A percentile compares a stretch with the other conserved stretches of the same genome.
phyloP scores from a whole-genome alignment of 176 grass and related monocot species.

The Aegilops sharonensis region DNA sequence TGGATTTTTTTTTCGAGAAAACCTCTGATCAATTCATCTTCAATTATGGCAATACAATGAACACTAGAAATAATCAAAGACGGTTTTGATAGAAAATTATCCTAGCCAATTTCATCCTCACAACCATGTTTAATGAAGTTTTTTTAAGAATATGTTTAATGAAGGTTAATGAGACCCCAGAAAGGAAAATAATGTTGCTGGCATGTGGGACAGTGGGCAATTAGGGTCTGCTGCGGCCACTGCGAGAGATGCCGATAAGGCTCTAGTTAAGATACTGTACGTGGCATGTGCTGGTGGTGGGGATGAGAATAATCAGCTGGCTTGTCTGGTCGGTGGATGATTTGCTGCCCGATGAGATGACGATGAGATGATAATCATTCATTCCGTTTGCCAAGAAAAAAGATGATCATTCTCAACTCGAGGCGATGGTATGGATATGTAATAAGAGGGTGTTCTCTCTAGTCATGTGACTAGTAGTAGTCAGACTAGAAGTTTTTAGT shows the following conservation, averaged over 20 bases:
- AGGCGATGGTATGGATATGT: neutral
- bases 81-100: too few relatives aligned
- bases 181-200: neutral
- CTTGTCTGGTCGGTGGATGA: slow-evolving; percentile 12
- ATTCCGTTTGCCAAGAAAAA: neutral
- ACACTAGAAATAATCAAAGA: too few relatives aligned
- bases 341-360: neutral
- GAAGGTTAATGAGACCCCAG: too few relatives aligned
- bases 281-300: neutral
- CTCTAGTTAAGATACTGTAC: neutral
- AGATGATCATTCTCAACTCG: neutral
- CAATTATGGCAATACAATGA: too few relatives aligned
- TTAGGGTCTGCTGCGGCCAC: neutral
- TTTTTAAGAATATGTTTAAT: too few relatives aligned
- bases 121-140: too few relatives aligned
- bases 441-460: too few relatives aligned
- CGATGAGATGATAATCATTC: neutral
- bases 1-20: too few relatives aligned
- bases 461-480: too few relatives aligned
- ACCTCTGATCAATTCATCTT: too few relatives aligned
- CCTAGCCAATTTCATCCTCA: too few relatives aligned
- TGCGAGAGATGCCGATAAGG: neutral
- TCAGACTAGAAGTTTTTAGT: too few relatives aligned
- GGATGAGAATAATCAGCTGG: slow-evolving; percentile 19
- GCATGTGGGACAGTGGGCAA: neutral